Evolutionary conservation across 2,329 filamentous ascomycete genomes (phyloP), one percentile per base, ranked within the genome.

Genomic region (Ophiostoma himal-ulmi): DNA sequence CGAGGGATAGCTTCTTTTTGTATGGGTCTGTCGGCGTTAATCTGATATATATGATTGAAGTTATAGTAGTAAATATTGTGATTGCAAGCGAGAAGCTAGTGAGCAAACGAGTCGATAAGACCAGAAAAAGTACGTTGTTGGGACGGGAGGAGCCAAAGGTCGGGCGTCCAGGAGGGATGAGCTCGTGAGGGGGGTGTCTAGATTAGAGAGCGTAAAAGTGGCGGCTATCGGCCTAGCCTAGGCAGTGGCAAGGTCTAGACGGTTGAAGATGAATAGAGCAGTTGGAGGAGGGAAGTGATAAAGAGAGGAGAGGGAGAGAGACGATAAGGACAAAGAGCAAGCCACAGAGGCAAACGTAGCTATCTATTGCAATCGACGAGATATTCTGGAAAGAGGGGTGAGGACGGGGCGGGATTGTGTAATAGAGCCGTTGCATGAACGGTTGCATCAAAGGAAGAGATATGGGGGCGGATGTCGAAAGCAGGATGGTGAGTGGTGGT

Each of bases 271-370:
- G n/a, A 7, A 54, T n/a, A 26, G 1, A 4, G n/a, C 20, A 22
- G 30, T 30, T 30, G 30, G 30, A 30, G 30, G 30, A 54, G 52
- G 26, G 8, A 22, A 26, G 48, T 26, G 48, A 22, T 17, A 17
- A 48, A 62, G 39, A 44, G 37, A 44, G 41, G 34, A 52, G 3
- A 68, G 14, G 11, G 20, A 22, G n/a, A 44, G n/a, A 37, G 54
- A 13, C 17, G 17, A 34, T 8, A 69, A 11, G 34, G 14, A 13
- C 67, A 69, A 8, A 72, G 64, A 57, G 22, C 52, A 57, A 57
- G 52, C 52, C 52, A 54, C 48, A 57, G 52, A 57, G 52, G 52
- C 52, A 57, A 57, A 30, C 4, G 13, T 4, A 57, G 52, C 52
- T 57, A 57, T 57, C 52, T 26, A 57, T 57, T 10, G 48, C 14